Base-by-base conservation (phyloP, 805 yeast species). In the Metschnikowia cerradonensis region DNA sequence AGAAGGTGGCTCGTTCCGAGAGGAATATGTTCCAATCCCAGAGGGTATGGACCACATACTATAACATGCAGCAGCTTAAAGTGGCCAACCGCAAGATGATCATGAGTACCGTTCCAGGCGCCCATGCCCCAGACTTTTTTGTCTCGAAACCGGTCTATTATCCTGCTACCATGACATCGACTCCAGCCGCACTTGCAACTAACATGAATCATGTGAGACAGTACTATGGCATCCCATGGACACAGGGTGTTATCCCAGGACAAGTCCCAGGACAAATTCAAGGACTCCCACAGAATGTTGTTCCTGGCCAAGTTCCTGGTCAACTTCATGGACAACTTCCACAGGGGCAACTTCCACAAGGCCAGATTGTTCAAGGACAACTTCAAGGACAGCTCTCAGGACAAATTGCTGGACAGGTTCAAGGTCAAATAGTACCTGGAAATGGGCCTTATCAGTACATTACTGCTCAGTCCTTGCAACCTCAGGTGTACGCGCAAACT, bases 1-100 rank as follows among this genome's bases (percentile, higher is more conserved):
- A 53, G 41, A 46, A 50, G 41, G 37, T 45, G 20, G 31, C 48
- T 19, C 53, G 49, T 37, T 31, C 30, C 15, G 41, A 30, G 17
- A 31, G 43, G 10, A 32, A 44, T 40, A 11, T 36, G 17, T 13
- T 34, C 17, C 39, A 35, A 17, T 2, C 32, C 6, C 47, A 44
- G 34, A 39, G 47, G 15, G 14, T 30, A 15, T 35, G 40, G 40
- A 41, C 47, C 7, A 23, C 47, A 13, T 35, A 11, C 22, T 15
- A 7, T 5, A 36, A 6, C 14, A 17, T 13, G 15, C 33, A 35
- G 26, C 39, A 44, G 20, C 17, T 31, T 15, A 44, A 44, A 17
- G 11, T 11, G 13, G 15, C 47, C 22, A 44, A 44, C 47, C 22
- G 10, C 26, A 35, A 23, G 31, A 44, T 44, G 47, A 35, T 35